phyloP scores from a whole-genome alignment of 1,284 basidiomycete species.

The Malassezia japonica region DNA sequence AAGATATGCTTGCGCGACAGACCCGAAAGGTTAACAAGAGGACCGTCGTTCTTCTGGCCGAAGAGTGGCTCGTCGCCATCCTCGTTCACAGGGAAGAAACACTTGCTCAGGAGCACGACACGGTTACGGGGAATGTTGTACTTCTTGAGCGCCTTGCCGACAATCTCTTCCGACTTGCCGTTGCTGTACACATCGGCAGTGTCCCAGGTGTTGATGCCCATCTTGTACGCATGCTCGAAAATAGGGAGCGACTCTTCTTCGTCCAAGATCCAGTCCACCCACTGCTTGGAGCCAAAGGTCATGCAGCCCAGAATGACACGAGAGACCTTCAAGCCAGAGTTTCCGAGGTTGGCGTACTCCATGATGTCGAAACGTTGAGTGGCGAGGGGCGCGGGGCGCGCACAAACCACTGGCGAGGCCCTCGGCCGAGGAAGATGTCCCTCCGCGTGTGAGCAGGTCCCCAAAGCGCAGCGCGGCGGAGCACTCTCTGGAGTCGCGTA shows the following conservation, averaged over 20 bases:
- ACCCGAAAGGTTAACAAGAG: conserved; percentile 54
- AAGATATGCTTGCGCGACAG: conserved; percentile 72
- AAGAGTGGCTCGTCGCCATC: conserved; percentile 16
- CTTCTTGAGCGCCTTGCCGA: conserved; percentile 68
- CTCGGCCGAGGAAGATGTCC: too few relatives aligned
- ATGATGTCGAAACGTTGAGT: conserved; percentile 2
- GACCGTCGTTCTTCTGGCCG: conserved; percentile 18
- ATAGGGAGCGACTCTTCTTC: conserved; percentile 52
- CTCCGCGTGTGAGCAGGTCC: too few relatives aligned
- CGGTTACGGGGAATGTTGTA: conserved; percentile 63
- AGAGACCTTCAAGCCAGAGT: conserved; percentile 36
- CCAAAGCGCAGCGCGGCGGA: too few relatives aligned
- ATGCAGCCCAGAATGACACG: conserved; percentile 54
- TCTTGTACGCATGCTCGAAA: conserved; percentile 18
- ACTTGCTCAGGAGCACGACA: conserved; percentile 62
- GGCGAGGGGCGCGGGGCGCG: too few relatives aligned
- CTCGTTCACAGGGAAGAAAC: conserved; percentile 53
- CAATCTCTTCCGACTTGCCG: conserved; percentile 63
- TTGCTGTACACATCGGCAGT: conserved; percentile 60
- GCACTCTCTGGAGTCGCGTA: too few relatives aligned
- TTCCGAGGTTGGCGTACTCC: conserved; percentile 12
- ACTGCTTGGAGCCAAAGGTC: conserved; percentile 51
- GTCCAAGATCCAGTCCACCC: conserved; percentile 54
- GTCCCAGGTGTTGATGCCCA: conserved; percentile 62
- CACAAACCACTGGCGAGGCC: too few relatives aligned